Evolutionary conservation across 331 rosid genomes (phyloP).

Genomic region (Erythrophleum ivorense): DNA sequence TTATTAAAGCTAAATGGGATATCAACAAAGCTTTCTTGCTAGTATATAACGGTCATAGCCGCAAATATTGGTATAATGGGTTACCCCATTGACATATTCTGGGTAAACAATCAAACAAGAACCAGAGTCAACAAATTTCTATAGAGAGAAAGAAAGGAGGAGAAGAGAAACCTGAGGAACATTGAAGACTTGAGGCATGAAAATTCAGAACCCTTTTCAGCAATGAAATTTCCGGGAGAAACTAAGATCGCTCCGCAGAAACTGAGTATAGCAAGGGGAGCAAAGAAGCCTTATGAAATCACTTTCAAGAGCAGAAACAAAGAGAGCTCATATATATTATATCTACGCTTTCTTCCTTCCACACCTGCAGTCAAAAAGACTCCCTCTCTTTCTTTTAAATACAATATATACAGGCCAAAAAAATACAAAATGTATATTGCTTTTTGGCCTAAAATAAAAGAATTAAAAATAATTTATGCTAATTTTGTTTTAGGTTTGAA

Average conservation of each 20-base stretch:
- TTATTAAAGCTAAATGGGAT: slow-evolving; percentile 21
- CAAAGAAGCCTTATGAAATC: neutral
- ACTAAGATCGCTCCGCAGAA: neutral
- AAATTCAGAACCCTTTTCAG: slow-evolving; percentile 14
- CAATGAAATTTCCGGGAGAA: neutral
- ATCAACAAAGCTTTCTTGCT: slow-evolving; percentile 13
- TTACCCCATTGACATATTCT: neutral
- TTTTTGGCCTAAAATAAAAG: too few relatives aligned
- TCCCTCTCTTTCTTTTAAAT: too few relatives aligned
- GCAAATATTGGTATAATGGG: neutral
- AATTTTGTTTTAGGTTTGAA: too few relatives aligned
- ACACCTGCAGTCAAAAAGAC: too few relatives aligned
- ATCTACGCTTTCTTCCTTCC: too few relatives aligned
- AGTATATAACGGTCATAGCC: neutral
- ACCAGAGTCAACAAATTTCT: neutral
- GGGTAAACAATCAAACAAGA: neutral
- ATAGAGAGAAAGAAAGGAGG: neutral
- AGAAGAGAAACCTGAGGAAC: neutral
- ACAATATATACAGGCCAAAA: too few relatives aligned
- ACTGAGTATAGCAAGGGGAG: neutral
- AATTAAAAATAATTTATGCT: too few relatives aligned
- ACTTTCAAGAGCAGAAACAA: neutral
- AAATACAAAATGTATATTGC: too few relatives aligned
- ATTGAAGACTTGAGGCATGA: slow-evolving; percentile 24
- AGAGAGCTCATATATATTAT: neutral